Base-by-base conservation (phyloP, 2,329 filamentous ascomycete genomes). In the Fusarium miscanthi region DNA sequence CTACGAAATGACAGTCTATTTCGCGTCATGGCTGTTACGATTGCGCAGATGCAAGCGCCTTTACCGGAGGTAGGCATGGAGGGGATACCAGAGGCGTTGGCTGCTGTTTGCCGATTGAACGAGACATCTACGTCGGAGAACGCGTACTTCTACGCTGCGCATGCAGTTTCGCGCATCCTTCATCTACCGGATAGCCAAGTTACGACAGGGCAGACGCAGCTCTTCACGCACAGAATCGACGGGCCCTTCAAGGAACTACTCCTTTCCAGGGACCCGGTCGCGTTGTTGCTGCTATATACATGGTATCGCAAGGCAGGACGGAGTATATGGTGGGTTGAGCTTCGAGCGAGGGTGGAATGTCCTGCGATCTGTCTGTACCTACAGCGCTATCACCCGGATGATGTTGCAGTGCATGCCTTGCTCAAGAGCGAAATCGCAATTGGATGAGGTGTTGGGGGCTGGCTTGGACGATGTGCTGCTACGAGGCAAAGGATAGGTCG, bases 291-390 rank as follows among this genome's bases (percentile, higher is more conserved):
- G 40, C 68, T 85, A 0, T 84, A 83, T 69, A 62, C 84, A 8
- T 85, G 83, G 84, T 85, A 84, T 49, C 74, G 76, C 25, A 85
- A 84, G 73, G 77, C 79, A 60, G 54, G 82, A 40, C 78, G 78
- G 21, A 78, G 78, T 73, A 80, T 85, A 67, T 85, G 84, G 84
- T 85, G 83, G 82, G 80, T 85, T 65, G 80, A 80, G 25, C 76
- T 84, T 2, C 78, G 84, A 38, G 81, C 83, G 3, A 78, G 78
- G 57, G 78, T 85, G 40, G 84, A 85, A 72, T 81, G 81, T 46
- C 82, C 81, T 40, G 77, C 83, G n/a, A 85, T 85, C 45, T 77
- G 77, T 62, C 66, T 64, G 17, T 85, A 85, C 46, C 65, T 85
- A 8, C 72, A 40, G 6, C 59, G 73, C 6, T 73, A 82, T 76